Base-by-base conservation (phyloP, 2,329 filamentous ascomycete species). In the Sporothrix schenckii region DNA sequence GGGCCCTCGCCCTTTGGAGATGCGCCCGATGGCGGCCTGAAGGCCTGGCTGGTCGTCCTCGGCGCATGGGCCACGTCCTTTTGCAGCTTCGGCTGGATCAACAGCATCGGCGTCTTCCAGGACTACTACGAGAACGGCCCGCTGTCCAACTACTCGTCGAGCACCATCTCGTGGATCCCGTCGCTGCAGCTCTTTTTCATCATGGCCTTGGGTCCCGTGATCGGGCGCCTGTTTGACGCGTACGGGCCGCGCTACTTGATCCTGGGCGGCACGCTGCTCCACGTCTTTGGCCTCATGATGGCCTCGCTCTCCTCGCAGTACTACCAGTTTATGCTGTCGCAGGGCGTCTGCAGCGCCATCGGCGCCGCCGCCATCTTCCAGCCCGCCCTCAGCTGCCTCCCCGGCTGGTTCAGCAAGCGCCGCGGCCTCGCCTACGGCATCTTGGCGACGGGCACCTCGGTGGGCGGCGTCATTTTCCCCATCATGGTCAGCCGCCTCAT, bases 141-240 rank as follows among this genome's bases (percentile, higher is more conserved):
- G 21, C 78, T 89, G 2, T 76, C 74, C 6, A 65, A 80, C 2
- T 85, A 86, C 73, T 84, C 85, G 0, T 75, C 85, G 1, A 86
- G 84, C 69, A 84, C 84, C 0, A 80, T 89, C n/a, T 80, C 87
- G n/a, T 89, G 87, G 87, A 89, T 89, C 61, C 82, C 85, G 0
- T 86, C 86, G 0, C 76, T 88, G 16, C 71, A 74, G 24, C 69
- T 73, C 66, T 74, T 74, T 21, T 74, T 87, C 75, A 83, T 90
- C 81, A 85, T 86, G 75, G 80, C 76, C 30, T 77, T 80, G 74
- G 68, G 89, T 0, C 87, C 88, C 0, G 74, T 91, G 9, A 83
- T 89, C n/a, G 90, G 90, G 73, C 72, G 70, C 66, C 72, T 88
- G 2, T 89, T 85, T 74, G 89, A 91, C 70, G 78, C 78, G 0